Conservation (phyloP, 1,284 basidiomycete genomes). For the Gomphus bonarii region DNA sequence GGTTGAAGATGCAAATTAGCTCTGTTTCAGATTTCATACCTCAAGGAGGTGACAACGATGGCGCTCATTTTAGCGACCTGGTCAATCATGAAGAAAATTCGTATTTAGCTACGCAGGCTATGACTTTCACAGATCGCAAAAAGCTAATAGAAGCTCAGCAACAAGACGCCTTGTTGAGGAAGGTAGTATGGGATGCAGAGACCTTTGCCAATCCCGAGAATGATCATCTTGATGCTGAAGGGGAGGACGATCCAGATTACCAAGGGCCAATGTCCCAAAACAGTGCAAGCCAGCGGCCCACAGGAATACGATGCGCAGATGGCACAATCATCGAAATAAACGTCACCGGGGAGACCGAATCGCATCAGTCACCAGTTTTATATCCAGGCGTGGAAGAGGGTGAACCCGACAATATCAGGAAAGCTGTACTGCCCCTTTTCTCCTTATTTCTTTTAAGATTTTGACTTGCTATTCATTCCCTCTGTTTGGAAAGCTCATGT, state of each 20-base stretch:
- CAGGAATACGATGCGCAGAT: background rate
- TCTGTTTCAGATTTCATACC: constrained; percentile 68
- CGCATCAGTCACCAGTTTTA: background rate
- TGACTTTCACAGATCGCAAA: constrained; percentile 43
- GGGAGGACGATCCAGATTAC: constrained; percentile 3
- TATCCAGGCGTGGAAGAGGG: background rate
- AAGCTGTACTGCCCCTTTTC: background rate
- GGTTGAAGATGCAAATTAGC: constrained; percentile 56
- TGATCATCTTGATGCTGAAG: background rate
- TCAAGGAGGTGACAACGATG: constrained; percentile 45
- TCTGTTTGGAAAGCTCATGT: background rate
- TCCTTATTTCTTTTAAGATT: background rate
- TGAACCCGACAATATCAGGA: constrained; percentile 1
- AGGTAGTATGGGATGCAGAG: constrained; percentile 43
- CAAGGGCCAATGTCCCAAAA: background rate
- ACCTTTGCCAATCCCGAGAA: constrained; percentile 13
- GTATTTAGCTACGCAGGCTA: constrained; percentile 23
- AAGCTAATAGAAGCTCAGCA: constrained; percentile 47
- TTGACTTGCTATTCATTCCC: background rate
- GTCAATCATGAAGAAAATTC: constrained; percentile 8
- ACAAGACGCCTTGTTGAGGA: constrained; percentile 33
- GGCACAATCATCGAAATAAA: background rate
- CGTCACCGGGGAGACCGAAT: background rate
- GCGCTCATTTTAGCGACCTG: background rate
- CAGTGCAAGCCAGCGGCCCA: background rate